Conservation (phyloP, 345 rosid species). For the Excoecaria cochinchinensis region DNA sequence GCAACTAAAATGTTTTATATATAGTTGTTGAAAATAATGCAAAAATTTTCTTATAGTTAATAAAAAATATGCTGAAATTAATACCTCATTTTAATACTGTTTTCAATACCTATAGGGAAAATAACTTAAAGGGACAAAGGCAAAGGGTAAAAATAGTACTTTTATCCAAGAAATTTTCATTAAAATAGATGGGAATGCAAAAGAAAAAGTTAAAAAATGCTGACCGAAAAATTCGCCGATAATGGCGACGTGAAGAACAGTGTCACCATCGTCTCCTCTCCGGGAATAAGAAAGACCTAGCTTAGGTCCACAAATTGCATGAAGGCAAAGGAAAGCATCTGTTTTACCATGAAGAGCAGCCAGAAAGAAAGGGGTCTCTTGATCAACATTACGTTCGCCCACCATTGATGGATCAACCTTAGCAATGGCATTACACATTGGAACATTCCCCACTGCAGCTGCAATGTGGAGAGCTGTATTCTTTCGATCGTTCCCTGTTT, state of each 20-base stretch:
- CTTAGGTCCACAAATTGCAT: neutral
- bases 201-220: no score
- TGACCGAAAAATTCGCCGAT: slow-evolving; percentile 24
- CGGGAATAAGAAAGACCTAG: neutral
- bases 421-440: slow-evolving; percentile 36
- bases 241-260: slow-evolving; percentile 36
- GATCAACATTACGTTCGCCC: slow-evolving; percentile 22
- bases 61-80: no score
- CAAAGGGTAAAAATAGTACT: no score
- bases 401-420: neutral
- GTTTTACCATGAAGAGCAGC: slow-evolving; percentile 41
- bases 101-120: no score
- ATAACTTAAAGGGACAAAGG: no score
- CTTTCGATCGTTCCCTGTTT: slow-evolving; percentile 20
- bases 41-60: no score
- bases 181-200: no score
- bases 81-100: no score
- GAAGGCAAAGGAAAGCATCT: slow-evolving; percentile 35
- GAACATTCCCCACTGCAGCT: slow-evolving; percentile 36
- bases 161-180: no score
- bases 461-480: slow-evolving; percentile 48
- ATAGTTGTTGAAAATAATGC: no score
- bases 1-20: no score
- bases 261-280: slow-evolving; percentile 12
- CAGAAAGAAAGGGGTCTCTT: slow-evolving; percentile 44